Evolutionary conservation across 2,329 filamentous ascomycete species (phyloP), one percentile per base, ranked within the genome.

Genomic region (Pseudonectria foliicola): DNA sequence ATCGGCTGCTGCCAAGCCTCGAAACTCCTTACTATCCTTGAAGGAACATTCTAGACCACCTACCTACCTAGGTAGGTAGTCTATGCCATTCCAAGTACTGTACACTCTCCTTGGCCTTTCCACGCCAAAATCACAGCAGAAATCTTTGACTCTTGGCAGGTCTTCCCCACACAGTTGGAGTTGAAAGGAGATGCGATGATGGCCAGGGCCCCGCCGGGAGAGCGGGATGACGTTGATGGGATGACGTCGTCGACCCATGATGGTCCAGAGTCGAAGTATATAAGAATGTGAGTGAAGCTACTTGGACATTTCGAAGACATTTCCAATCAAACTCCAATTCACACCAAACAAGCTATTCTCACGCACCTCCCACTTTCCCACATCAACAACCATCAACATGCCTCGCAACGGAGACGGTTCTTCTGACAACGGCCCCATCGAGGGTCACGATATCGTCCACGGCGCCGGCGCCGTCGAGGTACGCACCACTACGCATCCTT

Each of bases 351-450:
- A 34, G 27, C 27, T 31, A 26, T 14, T 27, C 26, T 31, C 34
- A 27, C 28, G 34, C 26, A 18, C 31, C 27, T 27, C 30, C 13
- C 21, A 29, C 21, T 31, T 33, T 27, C 27, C 34, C 18, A 37
- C 16, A 21, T 24, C 29, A 18, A 34, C 31, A 27, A 33, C 13
- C 14, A 16, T 34, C 52, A 66, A 37, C 39, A 73, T 72, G 70
- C 68, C 69, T 64, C 65, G 67, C 51, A 56, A 66, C 40, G 68
- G 68, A 66, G 64, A 67, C 49, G 66, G 66, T 34, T 60, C 59
- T 43, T 60, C 62, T 37, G 57, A 73, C 55, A 71, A 72, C 53
- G 64, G 64, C 39, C 60, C 60, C 36, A 54, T 63, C 39, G 48
- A 66, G 24, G 62, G 52, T 37, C 56, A 68, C 43, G 43, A 64